Evolutionary conservation across 1,284 basidiomycete genomes (phyloP), one percentile per base, ranked within the genome.

Genomic region (Ganoderma boninense): DNA sequence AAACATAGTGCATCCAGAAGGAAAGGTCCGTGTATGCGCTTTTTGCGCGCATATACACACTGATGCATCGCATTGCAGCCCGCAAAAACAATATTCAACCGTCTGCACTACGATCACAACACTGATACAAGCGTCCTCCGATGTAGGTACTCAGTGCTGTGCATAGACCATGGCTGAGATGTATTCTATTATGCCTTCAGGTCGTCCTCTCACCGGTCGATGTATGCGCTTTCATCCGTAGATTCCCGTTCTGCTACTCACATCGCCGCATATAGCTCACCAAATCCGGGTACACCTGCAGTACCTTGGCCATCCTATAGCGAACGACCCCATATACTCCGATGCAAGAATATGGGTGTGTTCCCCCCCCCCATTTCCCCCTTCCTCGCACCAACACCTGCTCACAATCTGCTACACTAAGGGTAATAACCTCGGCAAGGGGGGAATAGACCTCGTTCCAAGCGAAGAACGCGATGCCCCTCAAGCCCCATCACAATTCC

Each of bases 201-300:
- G 95, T 80, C 88, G 88, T 76, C 96, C 96, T 7, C 82, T 93
- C 66, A 97, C 96, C 2, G 96, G 96, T 63, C 86, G 96, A 74
- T 97, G 96, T 96, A 83, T 78, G 94, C 83, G 49, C 11, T 54
- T 35, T 29, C 44, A 20, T 40, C 10, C 2, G 65, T 10, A 20
- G 20, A 64, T 13, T 68, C 54, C 32, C 52, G 14, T 49, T 44
- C 38, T 56, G 44, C 6, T 60, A 10, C 66, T 57, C 46, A 67
- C 54, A 44, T n/a, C 65, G 43, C 43, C 46, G 70, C 64, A 44
- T 69, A 16, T 75, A 95, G 97, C 97, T 0, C 97, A 98, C 81
- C 97, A 98, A 82, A 93, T 98, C 69, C 90, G 97, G 60, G 97
- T 99, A 1, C 98, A 99, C 79, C 87, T 99, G 1, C 98, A 99